These are phyloP conservation scores for Theobroma grandiflorum DNA, from an alignment of 441 rosid species.

Conservation along the genomic window DNA sequence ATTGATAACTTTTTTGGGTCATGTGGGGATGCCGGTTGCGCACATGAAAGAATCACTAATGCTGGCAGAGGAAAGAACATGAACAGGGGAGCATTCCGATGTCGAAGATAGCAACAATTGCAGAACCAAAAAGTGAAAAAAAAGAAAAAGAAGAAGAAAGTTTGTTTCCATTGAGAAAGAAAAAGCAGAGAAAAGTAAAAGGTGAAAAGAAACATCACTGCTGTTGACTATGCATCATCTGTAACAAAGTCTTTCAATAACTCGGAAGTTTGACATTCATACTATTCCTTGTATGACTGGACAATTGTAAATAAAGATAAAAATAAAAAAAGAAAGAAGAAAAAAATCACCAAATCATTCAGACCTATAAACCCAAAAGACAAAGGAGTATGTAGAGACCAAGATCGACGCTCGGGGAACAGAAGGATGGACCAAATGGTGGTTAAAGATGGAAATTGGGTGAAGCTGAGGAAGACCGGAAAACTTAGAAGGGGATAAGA, in stretches of 20 bases:
- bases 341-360: slow-evolving; percentile 48
- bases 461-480: background rate
- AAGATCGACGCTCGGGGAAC: slow-evolving; percentile 34
- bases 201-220: slow-evolving; percentile 38
- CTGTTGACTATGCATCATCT: slow-evolving; percentile 46
- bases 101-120: slow-evolving; percentile 23
- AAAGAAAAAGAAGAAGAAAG: background rate
- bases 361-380: slow-evolving; percentile 40
- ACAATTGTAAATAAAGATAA: slow-evolving; percentile 27
- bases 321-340: slow-evolving; percentile 20
- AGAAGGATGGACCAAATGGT: slow-evolving; percentile 11
- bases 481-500: slow-evolving; percentile 6
- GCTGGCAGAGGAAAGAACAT: slow-evolving; percentile 11
- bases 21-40: slow-evolving; percentile 7
- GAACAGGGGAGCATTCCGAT: background rate
- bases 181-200: slow-evolving; percentile 33
- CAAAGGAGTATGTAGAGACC: slow-evolving; percentile 31
- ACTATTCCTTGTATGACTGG: slow-evolving; percentile 42
- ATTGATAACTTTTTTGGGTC: slow-evolving; percentile 27
- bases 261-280: slow-evolving; percentile 36
- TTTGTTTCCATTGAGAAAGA: slow-evolving; percentile 33
- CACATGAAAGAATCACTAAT: slow-evolving; percentile 20
- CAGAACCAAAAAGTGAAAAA: slow-evolving; percentile 32
- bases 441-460: slow-evolving; percentile 23
- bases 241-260: slow-evolving; percentile 35